These are phyloP conservation scores for Dalechampia spathulata DNA, from an alignment of 441 rosid species.

Conservation along the genomic window DNA sequence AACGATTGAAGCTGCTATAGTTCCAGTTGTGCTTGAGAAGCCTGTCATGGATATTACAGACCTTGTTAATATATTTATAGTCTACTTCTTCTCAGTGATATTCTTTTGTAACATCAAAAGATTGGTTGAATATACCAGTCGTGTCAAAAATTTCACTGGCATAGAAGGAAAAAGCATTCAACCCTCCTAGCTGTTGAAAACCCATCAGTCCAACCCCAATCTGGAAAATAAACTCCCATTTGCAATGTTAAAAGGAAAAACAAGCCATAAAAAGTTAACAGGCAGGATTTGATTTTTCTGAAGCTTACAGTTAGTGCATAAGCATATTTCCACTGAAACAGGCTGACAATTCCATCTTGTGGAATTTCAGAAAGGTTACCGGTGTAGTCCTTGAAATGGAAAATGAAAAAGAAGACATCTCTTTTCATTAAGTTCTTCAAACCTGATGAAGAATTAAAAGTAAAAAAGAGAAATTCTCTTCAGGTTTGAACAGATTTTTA, in stretches of 20 bases:
- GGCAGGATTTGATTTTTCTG: neutral
- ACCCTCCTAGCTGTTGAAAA: slow-evolving; percentile 31
- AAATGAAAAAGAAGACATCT: neutral
- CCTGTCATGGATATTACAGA: neutral
- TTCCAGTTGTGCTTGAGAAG: slow-evolving; percentile 1
- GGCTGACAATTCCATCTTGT: slow-evolving; percentile 26
- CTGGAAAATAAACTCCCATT: slow-evolving; percentile 9
- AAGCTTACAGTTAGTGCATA: slow-evolving; percentile 35
- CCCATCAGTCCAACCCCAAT: slow-evolving; percentile 30
- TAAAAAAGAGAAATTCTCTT: no score
- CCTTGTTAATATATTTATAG: no score
- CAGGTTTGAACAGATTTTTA: no score
- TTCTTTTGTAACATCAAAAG: no score
- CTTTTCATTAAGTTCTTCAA: neutral
- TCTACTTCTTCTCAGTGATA: no score
- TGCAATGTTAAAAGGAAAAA: neutral
- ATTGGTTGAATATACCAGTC: slow-evolving; percentile 20
- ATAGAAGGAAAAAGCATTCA: slow-evolving; percentile 18
- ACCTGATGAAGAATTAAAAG: no score
- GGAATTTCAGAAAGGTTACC: slow-evolving; percentile 19
- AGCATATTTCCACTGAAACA: slow-evolving; percentile 44
- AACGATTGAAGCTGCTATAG: neutral
- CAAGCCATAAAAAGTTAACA: neutral
- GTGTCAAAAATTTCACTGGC: slow-evolving; percentile 23
- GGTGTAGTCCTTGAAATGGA: slow-evolving; percentile 31